Percentiles rank a stretch among this genome's conserved stretches.
phyloP scores from a whole-genome alignment of 257 asterid genomes.

The Solanum sparsipilum region DNA sequence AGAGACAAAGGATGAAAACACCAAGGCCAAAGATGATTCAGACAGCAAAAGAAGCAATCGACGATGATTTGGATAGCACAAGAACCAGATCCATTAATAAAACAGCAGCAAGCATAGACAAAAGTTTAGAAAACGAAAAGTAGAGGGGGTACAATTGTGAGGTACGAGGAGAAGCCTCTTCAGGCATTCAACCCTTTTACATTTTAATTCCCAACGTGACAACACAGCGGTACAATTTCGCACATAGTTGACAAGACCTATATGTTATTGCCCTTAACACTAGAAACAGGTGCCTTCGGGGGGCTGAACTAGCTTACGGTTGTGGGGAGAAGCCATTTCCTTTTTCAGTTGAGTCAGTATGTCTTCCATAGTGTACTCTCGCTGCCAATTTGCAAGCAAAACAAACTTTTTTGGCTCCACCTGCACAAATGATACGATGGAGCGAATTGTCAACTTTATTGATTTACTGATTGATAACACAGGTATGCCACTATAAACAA shows the following conservation, averaged over 20 bases:
- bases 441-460: not conserved
- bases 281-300: conserved; percentile 87
- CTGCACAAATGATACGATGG: conserved; percentile 15
- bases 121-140: not conserved
- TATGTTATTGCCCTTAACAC: conserved; percentile 4
- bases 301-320: conserved; percentile 70
- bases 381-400: conserved; percentile 66
- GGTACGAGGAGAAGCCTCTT: not conserved
- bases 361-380: conserved; percentile 73
- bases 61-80: not conserved
- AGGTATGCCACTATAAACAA: not conserved
- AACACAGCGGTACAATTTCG: not conserved
- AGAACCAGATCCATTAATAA: not conserved
- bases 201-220: not conserved
- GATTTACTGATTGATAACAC: not conserved
- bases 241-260: conserved; percentile 3
- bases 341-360: conserved; percentile 50
- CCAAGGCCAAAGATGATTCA: not conserved
- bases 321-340: conserved; percentile 58
- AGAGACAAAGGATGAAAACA: not conserved
- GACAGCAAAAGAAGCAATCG: not conserved
- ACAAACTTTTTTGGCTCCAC: conserved; percentile 71
- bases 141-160: not conserved
- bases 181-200: not conserved
- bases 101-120: not conserved